phyloP scores from a whole-genome alignment of 1,284 basidiomycete genomes.

The Trametes pubescens region DNA sequence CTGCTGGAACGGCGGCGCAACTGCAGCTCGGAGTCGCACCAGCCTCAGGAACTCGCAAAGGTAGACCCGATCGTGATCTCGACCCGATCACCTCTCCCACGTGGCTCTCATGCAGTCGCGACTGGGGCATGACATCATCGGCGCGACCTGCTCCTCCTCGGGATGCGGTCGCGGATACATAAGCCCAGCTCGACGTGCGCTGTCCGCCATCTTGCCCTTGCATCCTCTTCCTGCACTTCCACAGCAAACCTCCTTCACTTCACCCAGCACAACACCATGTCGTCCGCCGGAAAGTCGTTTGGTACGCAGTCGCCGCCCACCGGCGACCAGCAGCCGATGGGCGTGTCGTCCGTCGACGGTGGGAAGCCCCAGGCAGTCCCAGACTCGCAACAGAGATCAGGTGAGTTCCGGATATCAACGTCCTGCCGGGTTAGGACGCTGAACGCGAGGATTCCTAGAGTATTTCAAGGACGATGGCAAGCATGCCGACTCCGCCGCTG shows the following conservation, averaged over 20 bases:
- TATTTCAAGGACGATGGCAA: slow-evolving; percentile 26
- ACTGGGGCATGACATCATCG: slow-evolving; percentile 23
- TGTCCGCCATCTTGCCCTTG: background rate
- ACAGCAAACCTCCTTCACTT: background rate
- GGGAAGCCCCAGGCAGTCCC: slow-evolving; percentile 45
- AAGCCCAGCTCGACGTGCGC: background rate
- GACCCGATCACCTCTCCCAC: background rate
- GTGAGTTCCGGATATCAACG: slow-evolving; percentile 33
- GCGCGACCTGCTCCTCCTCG: background rate
- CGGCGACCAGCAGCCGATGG: slow-evolving; percentile 54
- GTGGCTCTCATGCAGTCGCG: background rate
- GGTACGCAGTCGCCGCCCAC: slow-evolving; percentile 62
- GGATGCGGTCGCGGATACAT: slow-evolving; percentile 1
- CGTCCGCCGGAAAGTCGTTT: slow-evolving; percentile 35
- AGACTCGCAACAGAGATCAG: slow-evolving; percentile 48
- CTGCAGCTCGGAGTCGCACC: too few relatives aligned
- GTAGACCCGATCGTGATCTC: too few relatives aligned
- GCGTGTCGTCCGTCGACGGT: slow-evolving; percentile 55
- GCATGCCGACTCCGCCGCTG: slow-evolving; percentile 5
- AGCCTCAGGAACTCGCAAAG: too few relatives aligned
- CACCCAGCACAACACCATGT: slow-evolving; percentile 27
- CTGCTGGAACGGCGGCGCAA: too few relatives aligned
- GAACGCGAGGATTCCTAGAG: background rate
- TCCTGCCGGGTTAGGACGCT: background rate
- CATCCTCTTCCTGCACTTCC: background rate